Evolutionary conservation across 192 early-diverging fungal species (phyloP).

Genomic region (Coemansia sp.): DNA sequence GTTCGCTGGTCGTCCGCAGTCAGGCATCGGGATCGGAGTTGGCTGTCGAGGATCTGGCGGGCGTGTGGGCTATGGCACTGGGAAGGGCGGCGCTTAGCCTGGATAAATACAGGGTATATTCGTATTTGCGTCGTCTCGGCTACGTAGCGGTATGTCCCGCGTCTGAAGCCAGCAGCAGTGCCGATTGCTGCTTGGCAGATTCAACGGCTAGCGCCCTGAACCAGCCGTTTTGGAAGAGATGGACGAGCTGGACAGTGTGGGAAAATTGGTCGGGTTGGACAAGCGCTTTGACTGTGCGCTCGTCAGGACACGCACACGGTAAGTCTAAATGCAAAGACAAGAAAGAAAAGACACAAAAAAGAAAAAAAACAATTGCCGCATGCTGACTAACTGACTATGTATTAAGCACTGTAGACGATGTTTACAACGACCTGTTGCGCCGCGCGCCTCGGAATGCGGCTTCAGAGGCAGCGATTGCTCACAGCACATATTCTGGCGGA

Average conservation of each 20-base stretch:
- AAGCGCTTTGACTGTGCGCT: not conserved
- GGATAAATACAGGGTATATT: slow-evolving; percentile 28
- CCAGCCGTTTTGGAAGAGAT: no score
- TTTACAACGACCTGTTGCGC: slow-evolving; percentile 16
- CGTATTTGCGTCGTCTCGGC: slow-evolving; percentile 35
- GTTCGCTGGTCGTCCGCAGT: slow-evolving; percentile 12
- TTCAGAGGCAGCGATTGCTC: not conserved
- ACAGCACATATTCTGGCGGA: not conserved
- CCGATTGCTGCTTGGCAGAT: not conserved
- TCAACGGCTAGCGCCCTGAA: no score
- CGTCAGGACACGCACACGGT: slow-evolving; percentile 1
- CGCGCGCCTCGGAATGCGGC: slow-evolving; percentile 7
- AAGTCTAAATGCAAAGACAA: not conserved
- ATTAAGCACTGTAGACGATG: slow-evolving; percentile 12
- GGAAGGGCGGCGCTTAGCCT: slow-evolving; percentile 14
- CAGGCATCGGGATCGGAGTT: not conserved
- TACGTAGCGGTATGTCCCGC: slow-evolving; percentile 23
- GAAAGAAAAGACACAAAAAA: no score
- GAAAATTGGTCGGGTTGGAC: no score
- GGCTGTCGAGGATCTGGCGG: not conserved
- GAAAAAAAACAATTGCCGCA: no score
- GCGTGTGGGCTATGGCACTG: slow-evolving; percentile 19
- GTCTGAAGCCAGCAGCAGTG: no score
- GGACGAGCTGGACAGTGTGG: no score
- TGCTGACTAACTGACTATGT: no score